Conservation (phyloP, 768 basidiomycete species). For the Paxillus rubicundulus region DNA sequence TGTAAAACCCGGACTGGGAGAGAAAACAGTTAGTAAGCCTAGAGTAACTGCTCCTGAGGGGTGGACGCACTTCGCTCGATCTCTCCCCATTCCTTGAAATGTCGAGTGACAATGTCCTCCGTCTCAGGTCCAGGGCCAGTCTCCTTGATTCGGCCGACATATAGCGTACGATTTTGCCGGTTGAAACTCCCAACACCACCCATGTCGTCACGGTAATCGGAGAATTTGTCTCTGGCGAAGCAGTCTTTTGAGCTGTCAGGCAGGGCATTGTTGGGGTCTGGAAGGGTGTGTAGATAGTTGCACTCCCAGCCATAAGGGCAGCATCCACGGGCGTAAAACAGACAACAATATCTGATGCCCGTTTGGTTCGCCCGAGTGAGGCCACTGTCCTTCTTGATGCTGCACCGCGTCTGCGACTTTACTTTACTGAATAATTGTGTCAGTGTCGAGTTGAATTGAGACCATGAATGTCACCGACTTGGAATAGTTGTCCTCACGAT, state of each 20-base stretch:
- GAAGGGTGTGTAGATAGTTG: constrained; percentile 90
- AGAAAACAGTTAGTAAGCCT: constrained; percentile 6
- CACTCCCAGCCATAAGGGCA: constrained; percentile 99
- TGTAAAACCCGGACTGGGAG: constrained; percentile 80
- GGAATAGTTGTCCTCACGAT: constrained; percentile 93
- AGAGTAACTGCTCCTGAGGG: neutral
- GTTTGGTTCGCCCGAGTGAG: constrained; percentile 94
- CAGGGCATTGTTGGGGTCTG: constrained; percentile 61
- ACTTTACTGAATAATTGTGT: constrained; percentile 60
- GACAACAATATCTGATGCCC: constrained; percentile 88
- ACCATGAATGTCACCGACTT: constrained; percentile 54
- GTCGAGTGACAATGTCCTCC: constrained; percentile 84
- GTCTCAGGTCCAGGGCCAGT: constrained; percentile 86
- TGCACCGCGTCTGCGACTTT: constrained; percentile 91
- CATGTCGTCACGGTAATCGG: constrained; percentile 99
- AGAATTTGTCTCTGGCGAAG: constrained; percentile 94
- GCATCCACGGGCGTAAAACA: constrained; percentile 95
- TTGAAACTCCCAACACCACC: constrained; percentile 98
- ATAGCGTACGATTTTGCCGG: constrained; percentile 89
- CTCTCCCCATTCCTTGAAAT: constrained; percentile 95
- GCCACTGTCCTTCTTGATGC: constrained; percentile 84
- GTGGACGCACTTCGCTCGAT: constrained; percentile 79
- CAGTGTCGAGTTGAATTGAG: constrained; percentile 5
- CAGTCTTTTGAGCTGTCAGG: constrained; percentile 96
- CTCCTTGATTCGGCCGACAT: constrained; percentile 93